A percentile compares a stretch with the other conserved stretches of the same genome.
phyloP scores from a whole-genome alignment of 495 filamentous ascomycete species.

The Chlorociboria aeruginascens region DNA sequence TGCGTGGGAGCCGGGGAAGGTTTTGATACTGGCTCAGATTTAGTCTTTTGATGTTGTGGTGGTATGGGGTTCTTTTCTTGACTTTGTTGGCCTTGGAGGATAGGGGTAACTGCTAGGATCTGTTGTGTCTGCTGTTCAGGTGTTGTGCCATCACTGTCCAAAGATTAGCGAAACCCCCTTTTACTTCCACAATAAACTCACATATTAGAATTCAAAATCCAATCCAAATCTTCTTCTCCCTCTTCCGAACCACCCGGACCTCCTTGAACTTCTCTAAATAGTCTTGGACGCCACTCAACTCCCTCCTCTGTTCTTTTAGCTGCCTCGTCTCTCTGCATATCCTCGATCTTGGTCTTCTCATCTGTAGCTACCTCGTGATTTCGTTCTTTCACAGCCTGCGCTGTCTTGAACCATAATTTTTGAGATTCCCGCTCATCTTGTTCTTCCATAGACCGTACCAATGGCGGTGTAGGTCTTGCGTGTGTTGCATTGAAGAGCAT shows the following conservation, averaged over 20 bases:
- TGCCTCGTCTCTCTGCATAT: constrained; percentile 80
- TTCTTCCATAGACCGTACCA: constrained; percentile 67
- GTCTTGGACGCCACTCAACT: constrained; percentile 76
- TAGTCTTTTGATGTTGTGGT: constrained; percentile 9
- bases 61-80: constrained; percentile 29
- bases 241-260: constrained; percentile 65
- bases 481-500: constrained; percentile 78
- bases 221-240: constrained; percentile 81
- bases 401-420: constrained; percentile 70
- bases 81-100: constrained; percentile 59
- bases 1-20: neutral
- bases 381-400: constrained; percentile 62
- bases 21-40: neutral
- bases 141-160: constrained; percentile 50
- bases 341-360: constrained; percentile 86
- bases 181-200: constrained; percentile 30
- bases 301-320: constrained; percentile 69
- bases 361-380: constrained; percentile 88
- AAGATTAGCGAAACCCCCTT: constrained; percentile 19
- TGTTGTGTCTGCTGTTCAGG: constrained; percentile 69
- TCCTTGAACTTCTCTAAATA: constrained; percentile 67
- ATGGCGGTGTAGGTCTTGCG: constrained; percentile 61
- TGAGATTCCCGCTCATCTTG: constrained; percentile 89
- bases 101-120: constrained; percentile 76
- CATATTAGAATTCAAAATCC: constrained; percentile 86